Evolutionary conservation across 768 basidiomycete species (phyloP).

Genomic region (Tricholoma matsutake): DNA sequence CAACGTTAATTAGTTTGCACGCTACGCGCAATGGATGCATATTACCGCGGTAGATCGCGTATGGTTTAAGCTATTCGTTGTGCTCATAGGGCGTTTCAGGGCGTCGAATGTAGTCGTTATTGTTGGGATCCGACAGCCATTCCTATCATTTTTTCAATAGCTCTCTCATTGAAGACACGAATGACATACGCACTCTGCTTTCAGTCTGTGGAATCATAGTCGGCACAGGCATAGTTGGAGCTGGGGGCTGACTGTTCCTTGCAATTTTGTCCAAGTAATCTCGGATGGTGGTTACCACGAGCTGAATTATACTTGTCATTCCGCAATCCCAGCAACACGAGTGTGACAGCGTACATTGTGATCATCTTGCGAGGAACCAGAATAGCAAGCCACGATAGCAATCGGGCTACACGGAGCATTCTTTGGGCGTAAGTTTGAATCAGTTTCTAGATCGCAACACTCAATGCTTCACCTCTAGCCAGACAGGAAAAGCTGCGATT

Average conservation of each 20-base stretch:
- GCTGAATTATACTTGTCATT: conserved; percentile 33
- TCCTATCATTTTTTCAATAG: conserved; percentile 21
- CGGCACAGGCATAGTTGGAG: conserved; percentile 34
- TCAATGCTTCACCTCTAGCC: conserved; percentile 58
- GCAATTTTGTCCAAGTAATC: conserved; percentile 67
- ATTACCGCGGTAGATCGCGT: neutral
- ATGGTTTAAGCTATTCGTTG: conserved; percentile 20
- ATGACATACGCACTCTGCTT: conserved; percentile 23
- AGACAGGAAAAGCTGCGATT: conserved; percentile 75
- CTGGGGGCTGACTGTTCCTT: conserved; percentile 31
- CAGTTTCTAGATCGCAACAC: neutral
- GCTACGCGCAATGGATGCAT: neutral
- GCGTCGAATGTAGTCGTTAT: conserved; percentile 28
- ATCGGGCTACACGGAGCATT: conserved; percentile 84
- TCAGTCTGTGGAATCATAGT: conserved; percentile 20
- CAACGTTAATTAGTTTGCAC: no score
- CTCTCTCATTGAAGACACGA: neutral
- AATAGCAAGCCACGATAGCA: conserved; percentile 74
- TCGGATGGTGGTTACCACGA: conserved; percentile 60
- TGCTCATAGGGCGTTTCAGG: conserved; percentile 40
- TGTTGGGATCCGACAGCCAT: conserved; percentile 30
- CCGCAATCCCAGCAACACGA: neutral
- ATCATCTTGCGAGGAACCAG: conserved; percentile 78
- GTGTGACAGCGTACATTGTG: conserved; percentile 53
- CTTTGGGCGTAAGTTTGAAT: conserved; percentile 31